Conservation (phyloP, 352 stramenopile species). For the Phytophthora ramorum region DNA sequence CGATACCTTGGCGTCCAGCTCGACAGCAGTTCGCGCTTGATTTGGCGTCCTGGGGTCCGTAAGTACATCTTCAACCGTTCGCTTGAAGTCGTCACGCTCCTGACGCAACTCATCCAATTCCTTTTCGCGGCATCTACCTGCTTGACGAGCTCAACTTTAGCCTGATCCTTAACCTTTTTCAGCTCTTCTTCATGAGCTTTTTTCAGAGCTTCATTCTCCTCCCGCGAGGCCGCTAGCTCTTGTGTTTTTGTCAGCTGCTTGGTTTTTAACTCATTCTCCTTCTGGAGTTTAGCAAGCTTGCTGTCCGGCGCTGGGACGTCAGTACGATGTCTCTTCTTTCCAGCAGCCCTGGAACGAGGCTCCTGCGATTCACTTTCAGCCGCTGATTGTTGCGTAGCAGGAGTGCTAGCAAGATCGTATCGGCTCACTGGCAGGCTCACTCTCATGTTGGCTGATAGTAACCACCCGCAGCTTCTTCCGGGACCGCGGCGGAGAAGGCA, state of each 20-base stretch:
- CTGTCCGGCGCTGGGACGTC: slow-evolving; percentile 20
- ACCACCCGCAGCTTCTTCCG: slow-evolving; percentile 29
- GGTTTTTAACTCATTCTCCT: not conserved
- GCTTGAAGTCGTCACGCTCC: slow-evolving; percentile 17
- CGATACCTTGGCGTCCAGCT: slow-evolving; percentile 27
- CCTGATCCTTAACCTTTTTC: slow-evolving; percentile 15
- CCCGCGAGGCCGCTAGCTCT: slow-evolving; percentile 4
- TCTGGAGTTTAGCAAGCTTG: slow-evolving; percentile 12
- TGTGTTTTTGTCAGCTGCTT: slow-evolving; percentile 5
- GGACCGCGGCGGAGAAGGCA: slow-evolving; percentile 13
- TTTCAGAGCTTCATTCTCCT: slow-evolving; percentile 19
- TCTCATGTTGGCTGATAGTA: slow-evolving; percentile 11
- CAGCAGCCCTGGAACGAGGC: slow-evolving; percentile 5
- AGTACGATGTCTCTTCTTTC: slow-evolving; percentile 18
- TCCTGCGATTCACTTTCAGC: not conserved
- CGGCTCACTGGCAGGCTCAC: slow-evolving; percentile 14
- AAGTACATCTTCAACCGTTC: slow-evolving; percentile 17
- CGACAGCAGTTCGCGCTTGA: slow-evolving; percentile 23
- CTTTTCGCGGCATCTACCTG: slow-evolving; percentile 7
- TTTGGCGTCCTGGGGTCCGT: slow-evolving; percentile 13
- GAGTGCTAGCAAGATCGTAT: not conserved
- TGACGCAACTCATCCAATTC: slow-evolving; percentile 10
- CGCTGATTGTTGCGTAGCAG: not conserved
- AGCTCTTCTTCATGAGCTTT: slow-evolving; percentile 12
- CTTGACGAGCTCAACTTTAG: slow-evolving; percentile 8